A percentile compares a stretch with the other conserved stretches of the same genome.
phyloP scores from a whole-genome alignment of 257 asterid genomes.

The Ehretia macrophylla region DNA sequence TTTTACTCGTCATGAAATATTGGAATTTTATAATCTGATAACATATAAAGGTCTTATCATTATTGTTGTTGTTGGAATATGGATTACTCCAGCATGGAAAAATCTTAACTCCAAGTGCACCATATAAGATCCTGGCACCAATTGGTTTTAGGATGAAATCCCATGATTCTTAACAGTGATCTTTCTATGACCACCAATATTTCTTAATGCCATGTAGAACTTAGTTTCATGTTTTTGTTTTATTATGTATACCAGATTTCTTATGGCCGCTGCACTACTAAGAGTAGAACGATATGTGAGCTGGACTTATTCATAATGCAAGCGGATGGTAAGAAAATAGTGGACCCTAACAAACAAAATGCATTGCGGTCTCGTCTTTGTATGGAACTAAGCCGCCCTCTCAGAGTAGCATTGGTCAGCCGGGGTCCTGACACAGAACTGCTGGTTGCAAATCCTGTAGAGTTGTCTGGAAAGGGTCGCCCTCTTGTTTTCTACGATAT shows the following conservation, averaged over 20 bases:
- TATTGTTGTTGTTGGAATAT: no score
- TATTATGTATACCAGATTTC: conserved; percentile 45
- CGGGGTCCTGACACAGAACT: conserved; percentile 91
- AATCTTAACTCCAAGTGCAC: no score
- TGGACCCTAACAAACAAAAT: conserved; percentile 55
- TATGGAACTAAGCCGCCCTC: conserved; percentile 78
- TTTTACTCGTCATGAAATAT: no score
- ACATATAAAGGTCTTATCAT: no score
- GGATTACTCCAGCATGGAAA: no score
- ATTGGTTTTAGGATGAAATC: no score
- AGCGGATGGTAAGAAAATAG: conserved; percentile 79
- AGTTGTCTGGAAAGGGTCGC: conserved; percentile 83
- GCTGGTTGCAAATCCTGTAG: conserved; percentile 79
- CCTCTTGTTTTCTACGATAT: conserved; percentile 83
- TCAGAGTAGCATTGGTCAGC: conserved; percentile 62
- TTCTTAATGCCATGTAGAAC: no score
- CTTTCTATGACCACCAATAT: no score
- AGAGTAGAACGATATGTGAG: conserved; percentile 61
- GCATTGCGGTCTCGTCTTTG: conserved; percentile 52
- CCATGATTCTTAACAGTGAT: no score
- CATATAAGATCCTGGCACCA: no score
- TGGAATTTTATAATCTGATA: no score
- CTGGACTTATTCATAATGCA: conserved; percentile 83
- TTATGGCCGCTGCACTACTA: conserved; percentile 63
- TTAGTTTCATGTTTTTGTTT: no score